These are phyloP conservation scores for Dictyostelium purpureum DNA, from an alignment of 78 protist genomes.

Conservation along the genomic window DNA sequence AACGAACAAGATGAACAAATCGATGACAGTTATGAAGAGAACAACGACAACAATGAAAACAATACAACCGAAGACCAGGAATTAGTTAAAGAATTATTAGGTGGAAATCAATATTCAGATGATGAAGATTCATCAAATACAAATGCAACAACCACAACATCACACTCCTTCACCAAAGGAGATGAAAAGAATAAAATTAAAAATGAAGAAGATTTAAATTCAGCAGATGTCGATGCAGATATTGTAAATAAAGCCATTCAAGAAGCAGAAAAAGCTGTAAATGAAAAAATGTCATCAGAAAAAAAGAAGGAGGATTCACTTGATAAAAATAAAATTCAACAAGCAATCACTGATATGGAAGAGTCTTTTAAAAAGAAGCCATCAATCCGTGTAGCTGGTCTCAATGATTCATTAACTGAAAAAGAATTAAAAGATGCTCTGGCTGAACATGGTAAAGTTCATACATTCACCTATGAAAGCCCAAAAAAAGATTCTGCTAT, in stretches of 20 bases:
- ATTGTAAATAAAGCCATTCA: slow-evolving; percentile 10
- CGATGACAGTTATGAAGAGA: not conserved
- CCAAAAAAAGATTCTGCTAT: slow-evolving; percentile 48
- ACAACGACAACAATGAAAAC: not conserved
- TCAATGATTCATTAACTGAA: slow-evolving; percentile 47
- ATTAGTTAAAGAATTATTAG: not conserved
- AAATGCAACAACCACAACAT: not conserved
- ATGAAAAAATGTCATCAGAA: slow-evolving; percentile 23
- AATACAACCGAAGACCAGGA: not conserved
- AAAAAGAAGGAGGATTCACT: slow-evolving; percentile 9
- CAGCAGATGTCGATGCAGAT: not conserved
- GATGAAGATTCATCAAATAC: not conserved
- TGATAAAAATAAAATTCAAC: slow-evolving; percentile 26
- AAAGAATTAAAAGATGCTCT: slow-evolving; percentile 29
- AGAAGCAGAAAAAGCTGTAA: slow-evolving; percentile 22
- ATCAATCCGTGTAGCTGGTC: slow-evolving; percentile 24
- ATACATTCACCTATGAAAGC: slow-evolving; percentile 13
- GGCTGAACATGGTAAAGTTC: slow-evolving; percentile 6
- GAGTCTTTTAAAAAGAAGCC: slow-evolving; percentile 60
- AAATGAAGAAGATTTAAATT: not conserved
- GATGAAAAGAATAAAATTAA: not conserved
- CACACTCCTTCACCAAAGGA: not conserved
- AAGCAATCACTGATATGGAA: slow-evolving; percentile 28
- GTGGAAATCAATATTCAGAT: slow-evolving; percentile 1
- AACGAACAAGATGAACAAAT: not conserved